Base-by-base conservation (phyloP, 345 rosid genomes). In the Gossypium australe region DNA sequence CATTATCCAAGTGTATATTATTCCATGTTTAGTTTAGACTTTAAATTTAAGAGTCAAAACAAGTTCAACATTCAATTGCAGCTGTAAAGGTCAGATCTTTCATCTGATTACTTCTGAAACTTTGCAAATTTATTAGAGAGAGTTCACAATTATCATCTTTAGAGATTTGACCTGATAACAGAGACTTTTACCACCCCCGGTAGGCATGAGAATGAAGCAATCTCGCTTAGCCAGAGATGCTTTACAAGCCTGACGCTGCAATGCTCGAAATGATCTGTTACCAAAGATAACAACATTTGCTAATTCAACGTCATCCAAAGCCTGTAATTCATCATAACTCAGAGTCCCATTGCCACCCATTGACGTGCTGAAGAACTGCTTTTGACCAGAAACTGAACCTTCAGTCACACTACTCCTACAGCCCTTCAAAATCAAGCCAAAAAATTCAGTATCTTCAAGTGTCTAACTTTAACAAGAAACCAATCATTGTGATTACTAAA, bases 181-280 rank as follows among this genome's bases (percentile, higher is more conserved):
- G 67, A 95, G 78, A 82, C 98, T 95, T 85, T 93, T 91, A 12
- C 98, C 97, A 48, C 99, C 97, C 79, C 99, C 93, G 0, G 94
- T 93, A 2, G 97, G 98, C 97, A 95, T 86, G 47, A 93, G 90
- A 76, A 92, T 69, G 83, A 92, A 94, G 75, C 96, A 92, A 79
- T 92, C 98, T 79, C 80, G 85, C 77, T 84, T 92, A 48, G 82
- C 86, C 76, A 89, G 10, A 24, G 87, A 89, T 67, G 97, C 91
- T 82, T 80, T 84, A 80, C 99, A 95, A 60, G 90, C 94, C 85
- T 89, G 87, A 85, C 87, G 93, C 86, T 88, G 94, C 90, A 89
- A 72, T 11, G 96, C 91, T 34, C 96, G 78, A 77, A 91, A 93
- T 45, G 68, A 73, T 68, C 18, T 81, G 81, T 93, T 93, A 27